Base-by-base conservation (phyloP, 176 grass and related monocot species). In the Zea luxurians region DNA sequence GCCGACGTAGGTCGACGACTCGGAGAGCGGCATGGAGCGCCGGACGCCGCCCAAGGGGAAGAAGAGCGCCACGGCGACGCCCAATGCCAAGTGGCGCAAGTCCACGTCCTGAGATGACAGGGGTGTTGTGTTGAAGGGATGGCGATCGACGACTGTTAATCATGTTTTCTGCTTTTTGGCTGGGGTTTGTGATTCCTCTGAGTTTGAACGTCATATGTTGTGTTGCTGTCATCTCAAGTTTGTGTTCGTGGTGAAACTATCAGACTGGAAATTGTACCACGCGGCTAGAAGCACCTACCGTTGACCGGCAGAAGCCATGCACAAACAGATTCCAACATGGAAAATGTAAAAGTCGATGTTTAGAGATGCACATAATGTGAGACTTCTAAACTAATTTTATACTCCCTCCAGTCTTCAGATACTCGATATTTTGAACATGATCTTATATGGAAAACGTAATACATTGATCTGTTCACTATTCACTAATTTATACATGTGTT, bases 81-180 rank as follows among this genome's bases (percentile, higher is more conserved):
- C 94, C 1, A 83, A 74, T 4, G 81, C 80, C 0, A 93, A 84
- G 61, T 91, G 89, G 89, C 91, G 89, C 69, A 88, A 93, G 58
- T 97, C 91, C 1, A 66, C 70, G 77, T 92, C 91, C 1, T 97
- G 82, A 93, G 59, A 21, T 3, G 50, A 44, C 35, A 3, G 2
- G 8, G 2, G 13, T 53, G 74, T 10, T 27, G 27, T 46, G 54
- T 34, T 12, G 9, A 13, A 11, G 27, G 18, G 17, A 44, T 67
- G n/a, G 6, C 36, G 36, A 59, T 59, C 55, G 2, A 59, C 10
- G 55, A n/a, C 1, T 79, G 61, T 44, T 43, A 18, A 70, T 83
- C 42, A 2, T 48, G 13, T 69, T 50, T 40, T 49, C 61, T 64
- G 7, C 10, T 48, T 71, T 27, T 70, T 64, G 35, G 34, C 81